Base-by-base conservation (phyloP, 805 yeast genomes). In the Pichia pseudocactophila region DNA sequence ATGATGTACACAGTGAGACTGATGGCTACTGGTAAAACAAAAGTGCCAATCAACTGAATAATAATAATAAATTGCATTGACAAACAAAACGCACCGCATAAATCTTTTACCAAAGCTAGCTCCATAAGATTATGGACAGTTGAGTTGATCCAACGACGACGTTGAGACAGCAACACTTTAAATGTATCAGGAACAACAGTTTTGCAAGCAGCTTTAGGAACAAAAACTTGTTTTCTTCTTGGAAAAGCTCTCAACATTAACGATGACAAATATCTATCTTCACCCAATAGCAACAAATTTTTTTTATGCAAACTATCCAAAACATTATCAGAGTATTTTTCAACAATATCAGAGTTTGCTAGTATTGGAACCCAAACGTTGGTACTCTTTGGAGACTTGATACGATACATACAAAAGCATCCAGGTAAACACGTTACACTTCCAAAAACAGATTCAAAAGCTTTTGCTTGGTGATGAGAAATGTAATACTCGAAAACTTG, bases 81-180 rank as follows among this genome's bases (percentile, higher is more conserved):
- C 53, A 89, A 84, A 53, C 96, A 87, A 59, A 88, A 88, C 0
- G 94, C 86, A 51, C 97, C 97, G 71, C 97, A 88, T 50, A 89
- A 70, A 59, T 88, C 96, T 41, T 78, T 78, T 17, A 88, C 89
- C 48, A 85, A 65, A 4, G 82, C 84, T 55, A 88, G 74, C 61
- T 88, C 97, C 78, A 89, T 74, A 62, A 88, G 73, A 57, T 88
- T 88, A 63, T 88, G 97, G 30, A 88, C 89, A 0, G 97, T 89
- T 4, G 96, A 88, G 62, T 88, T 88, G 53, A 88, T 88, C 97
- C 97, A 88, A 60, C 97, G 83, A 66, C 97, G 85, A 61, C 97
- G 81, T 61, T 88, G 97, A 1, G 96, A 88, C 37, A 88, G 68
- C 49, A 88, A 68, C 37, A 88, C 92, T 49, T 64, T 71, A 59